phyloP scores from a whole-genome alignment of 768 basidiomycete genomes.

The Podaxis sp. region DNA sequence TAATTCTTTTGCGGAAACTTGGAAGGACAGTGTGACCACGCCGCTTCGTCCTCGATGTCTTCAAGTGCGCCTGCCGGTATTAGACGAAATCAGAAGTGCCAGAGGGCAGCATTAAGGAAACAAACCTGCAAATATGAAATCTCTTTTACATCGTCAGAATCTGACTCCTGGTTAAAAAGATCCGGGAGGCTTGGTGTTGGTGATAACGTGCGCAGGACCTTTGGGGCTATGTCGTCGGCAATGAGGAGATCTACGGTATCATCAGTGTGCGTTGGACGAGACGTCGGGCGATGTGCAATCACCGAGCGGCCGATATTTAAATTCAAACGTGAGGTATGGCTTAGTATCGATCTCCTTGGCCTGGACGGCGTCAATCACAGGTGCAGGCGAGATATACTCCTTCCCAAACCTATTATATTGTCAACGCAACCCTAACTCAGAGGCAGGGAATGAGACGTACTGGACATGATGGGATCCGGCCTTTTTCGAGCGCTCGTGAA shows the following conservation, averaged over 20 bases:
- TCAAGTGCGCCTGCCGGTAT: neutral
- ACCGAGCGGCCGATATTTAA: slow-evolving; percentile 35
- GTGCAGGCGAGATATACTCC: slow-evolving; percentile 27
- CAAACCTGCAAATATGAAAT: neutral
- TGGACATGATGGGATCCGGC: slow-evolving; percentile 32
- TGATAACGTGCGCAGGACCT: slow-evolving; percentile 2
- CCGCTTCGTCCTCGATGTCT: neutral
- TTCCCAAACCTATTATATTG: slow-evolving; percentile 24
- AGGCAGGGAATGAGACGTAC: slow-evolving; percentile 14
- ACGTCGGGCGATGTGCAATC: slow-evolving; percentile 17
- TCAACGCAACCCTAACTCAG: neutral
- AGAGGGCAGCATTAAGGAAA: neutral
- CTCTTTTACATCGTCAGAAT: neutral
- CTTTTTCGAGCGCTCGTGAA: slow-evolving; percentile 33
- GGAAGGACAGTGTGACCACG: neutral
- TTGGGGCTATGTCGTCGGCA: slow-evolving; percentile 12
- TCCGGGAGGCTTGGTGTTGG: slow-evolving; percentile 1
- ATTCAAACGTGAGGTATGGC: slow-evolving; percentile 29
- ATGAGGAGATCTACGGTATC: slow-evolving; percentile 11
- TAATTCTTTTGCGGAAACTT: slow-evolving; percentile 3
- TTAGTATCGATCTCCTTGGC: slow-evolving; percentile 21
- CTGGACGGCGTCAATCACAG: slow-evolving; percentile 28
- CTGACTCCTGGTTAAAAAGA: neutral
- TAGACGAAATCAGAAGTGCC: neutral
- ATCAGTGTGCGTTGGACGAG: slow-evolving; percentile 25